Evolutionary conservation across 495 filamentous ascomycete species (phyloP), one percentile per base, ranked within the genome.

Genomic region (Talaromyces wortmannii): DNA sequence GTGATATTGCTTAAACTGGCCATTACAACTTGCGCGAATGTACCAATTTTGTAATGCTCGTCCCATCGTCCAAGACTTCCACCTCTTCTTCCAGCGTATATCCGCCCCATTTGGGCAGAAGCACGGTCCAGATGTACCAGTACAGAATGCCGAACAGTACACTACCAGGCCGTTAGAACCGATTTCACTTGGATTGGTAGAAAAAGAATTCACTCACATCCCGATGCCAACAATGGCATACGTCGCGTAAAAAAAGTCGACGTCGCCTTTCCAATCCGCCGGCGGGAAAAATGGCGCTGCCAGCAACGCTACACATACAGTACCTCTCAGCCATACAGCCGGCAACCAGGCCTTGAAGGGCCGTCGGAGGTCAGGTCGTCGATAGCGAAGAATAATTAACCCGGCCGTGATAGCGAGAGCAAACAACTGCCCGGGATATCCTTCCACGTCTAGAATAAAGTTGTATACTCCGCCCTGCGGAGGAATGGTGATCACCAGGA

Each of bases 381-480:
- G 77, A 55, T 73, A 77, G 8, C 87, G 79, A 5, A 90, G 73
- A 62, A 82, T 73, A 7, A 90, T 59, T 3, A 89, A 63, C 0
- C 87, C 86, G 23, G 84, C 55, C 0, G 80, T 78, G 0, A 78
- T 68, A 0, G 84, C 84, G 6, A 90, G 64, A 0, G 74, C 75
- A 45, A 82, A 80, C 52, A 88, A 70, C 52, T 85, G 81, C 0
- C 72, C 80, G 0, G 86, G 83, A 59, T 91, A 91, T 4, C 80
- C 85, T 59, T 88, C 85, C 2, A 89, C 83, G 40, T 88, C 83
- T 8, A 88, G 71, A 55, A 90, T 89, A 58, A 90, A 89, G 48
- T 81, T 84, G 63, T 88, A 90, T 5, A 85, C 81, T 47, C 85
- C 79, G n/a, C 76, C 71, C 44, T 81, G 77, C 3, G 85, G 82